phyloP scores from a whole-genome alignment of 176 grass and related monocot species.

The Coix lacrymajobi region DNA sequence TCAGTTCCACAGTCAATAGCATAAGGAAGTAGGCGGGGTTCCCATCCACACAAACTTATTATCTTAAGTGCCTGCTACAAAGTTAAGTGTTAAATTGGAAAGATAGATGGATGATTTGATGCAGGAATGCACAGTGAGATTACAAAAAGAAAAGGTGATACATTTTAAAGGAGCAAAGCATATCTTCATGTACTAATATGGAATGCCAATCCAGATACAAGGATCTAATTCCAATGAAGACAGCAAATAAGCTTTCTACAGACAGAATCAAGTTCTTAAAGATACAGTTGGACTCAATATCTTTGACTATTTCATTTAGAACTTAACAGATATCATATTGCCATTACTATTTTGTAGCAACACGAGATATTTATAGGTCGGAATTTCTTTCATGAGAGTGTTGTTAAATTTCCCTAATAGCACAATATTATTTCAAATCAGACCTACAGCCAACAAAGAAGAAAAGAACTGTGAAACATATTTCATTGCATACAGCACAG shows the following conservation, averaged over 20 bases:
- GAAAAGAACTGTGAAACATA: background rate
- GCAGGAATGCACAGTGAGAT: background rate
- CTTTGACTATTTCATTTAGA: constrained; percentile 7
- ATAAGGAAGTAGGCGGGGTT: constrained; percentile 79
- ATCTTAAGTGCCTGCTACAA: constrained; percentile 69
- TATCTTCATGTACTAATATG: background rate
- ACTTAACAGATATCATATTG: background rate
- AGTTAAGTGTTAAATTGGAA: constrained; percentile 15
- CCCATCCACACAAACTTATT: constrained; percentile 91
- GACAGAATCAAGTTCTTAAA: constrained; percentile 3
- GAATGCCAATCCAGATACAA: background rate
- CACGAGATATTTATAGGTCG: background rate
- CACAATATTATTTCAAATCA: background rate
- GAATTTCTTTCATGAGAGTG: background rate
- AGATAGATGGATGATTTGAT: constrained; percentile 1
- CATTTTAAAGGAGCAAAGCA: background rate
- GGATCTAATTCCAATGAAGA: background rate
- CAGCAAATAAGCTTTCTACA: constrained; percentile 4
- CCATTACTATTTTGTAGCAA: background rate
- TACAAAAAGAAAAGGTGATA: background rate
- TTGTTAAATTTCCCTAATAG: background rate
- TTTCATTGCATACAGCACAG: background rate
- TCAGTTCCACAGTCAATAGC: constrained; percentile 63
- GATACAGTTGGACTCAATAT: background rate
- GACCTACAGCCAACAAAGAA: background rate